Evolutionary conservation across 1,284 basidiomycete species (phyloP), one percentile per base, ranked within the genome.

Genomic region (Irpex lacteus): DNA sequence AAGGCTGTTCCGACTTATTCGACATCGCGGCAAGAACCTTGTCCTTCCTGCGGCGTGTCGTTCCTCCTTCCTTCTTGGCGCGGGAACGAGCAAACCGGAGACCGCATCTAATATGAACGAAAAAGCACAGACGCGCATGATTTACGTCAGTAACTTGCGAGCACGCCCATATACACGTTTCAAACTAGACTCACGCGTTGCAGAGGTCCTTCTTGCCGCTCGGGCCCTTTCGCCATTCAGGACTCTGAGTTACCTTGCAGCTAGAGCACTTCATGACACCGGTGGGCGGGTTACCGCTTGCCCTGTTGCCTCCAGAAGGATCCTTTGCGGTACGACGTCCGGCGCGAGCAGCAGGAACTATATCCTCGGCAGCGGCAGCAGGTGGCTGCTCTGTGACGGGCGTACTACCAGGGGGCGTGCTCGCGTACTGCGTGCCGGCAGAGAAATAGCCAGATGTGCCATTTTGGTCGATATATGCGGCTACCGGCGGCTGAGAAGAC

Each of bases 141-240:
- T 57, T 62, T 9, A 63, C 49, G 63, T 34, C 53, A 49, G 15
- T 32, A 37, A 15, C 9, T 36, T 59, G 58, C 52, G 40, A 65
- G 63, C 61, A 66, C 65, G 65, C 63, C 60, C 73, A 63, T 64
- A 60, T 61, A 36, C 50, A 52, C 50, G 54, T 56, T 56, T 56
- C 11, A 56, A 11, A 32, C 32, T 36, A 26, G 9, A 84, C 91
- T 82, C 77, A 96, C 91, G 95, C 95, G 78, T 97, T 97, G 76
- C 95, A 97, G 56, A 97, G 80, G 74, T 95, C 92, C 79, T 96
- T 96, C 76, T 92, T 91, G 15, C 95, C 95, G 70, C 85, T 92
- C 62, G 91, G 91, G 15, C 91, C 94, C 76, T 97, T 95, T 71
- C 96, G 82, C 96, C 96, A 98, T 76, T 98, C 96, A 0, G 96